A percentile compares a stretch with the other conserved stretches of the same genome.
Conservation (phyloP, 2,329 filamentous ascomycete genomes). For the Sporothrix pseudoabietina region DNA sequence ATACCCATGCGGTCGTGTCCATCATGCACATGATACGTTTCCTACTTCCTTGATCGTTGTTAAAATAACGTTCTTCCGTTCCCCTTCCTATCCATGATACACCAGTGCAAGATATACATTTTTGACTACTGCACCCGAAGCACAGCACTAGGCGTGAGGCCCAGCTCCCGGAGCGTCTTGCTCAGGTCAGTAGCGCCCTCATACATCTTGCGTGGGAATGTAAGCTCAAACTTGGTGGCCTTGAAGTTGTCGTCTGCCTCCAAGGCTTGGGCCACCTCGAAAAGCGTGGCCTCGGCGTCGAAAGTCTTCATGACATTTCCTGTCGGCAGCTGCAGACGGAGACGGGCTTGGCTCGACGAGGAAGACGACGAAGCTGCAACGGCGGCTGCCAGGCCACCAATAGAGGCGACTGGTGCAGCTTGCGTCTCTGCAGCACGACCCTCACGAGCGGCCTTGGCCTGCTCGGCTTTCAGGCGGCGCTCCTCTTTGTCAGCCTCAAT, state of each 20-base stretch:
- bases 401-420: constrained; percentile 43
- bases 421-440: constrained; percentile 53
- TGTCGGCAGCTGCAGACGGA: constrained; percentile 73
- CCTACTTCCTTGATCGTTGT: background rate
- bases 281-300: constrained; percentile 85
- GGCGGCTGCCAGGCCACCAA: constrained; percentile 49
- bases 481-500: constrained; percentile 95
- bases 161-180: constrained; percentile 89
- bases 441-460: constrained; percentile 81
- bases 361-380: constrained; percentile 62
- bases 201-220: constrained; percentile 84
- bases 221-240: constrained; percentile 78
- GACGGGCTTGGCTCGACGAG: constrained; percentile 69
- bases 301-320: constrained; percentile 82
- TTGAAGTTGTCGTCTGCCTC: constrained; percentile 68
- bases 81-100: background rate
- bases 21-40: background rate
- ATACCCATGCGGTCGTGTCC: background rate
- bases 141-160: constrained; percentile 86
- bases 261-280: constrained; percentile 82
- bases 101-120: background rate
- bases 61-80: background rate
- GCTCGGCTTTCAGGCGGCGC: constrained; percentile 79
- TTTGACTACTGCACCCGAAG: constrained; percentile 46
- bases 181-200: constrained; percentile 72